Conservation (phyloP, 192 early-diverging fungal genomes). For the Obelidium mucronatum region DNA sequence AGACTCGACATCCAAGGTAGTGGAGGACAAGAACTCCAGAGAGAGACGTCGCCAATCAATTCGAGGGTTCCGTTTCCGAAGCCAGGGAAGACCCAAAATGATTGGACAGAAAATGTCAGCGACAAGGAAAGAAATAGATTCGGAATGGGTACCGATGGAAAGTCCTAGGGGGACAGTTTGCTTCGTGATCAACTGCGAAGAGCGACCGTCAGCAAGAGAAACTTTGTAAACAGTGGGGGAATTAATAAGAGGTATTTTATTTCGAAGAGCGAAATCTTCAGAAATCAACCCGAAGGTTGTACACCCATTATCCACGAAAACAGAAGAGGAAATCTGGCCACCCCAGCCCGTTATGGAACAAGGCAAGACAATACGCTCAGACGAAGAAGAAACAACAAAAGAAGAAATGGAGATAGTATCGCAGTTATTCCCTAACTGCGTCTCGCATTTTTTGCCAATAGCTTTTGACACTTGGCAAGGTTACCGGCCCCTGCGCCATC, state of each 20-base stretch:
- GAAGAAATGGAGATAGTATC: neutral
- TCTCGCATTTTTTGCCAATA: neutral
- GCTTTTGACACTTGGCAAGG: neutral
- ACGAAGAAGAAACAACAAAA: neutral
- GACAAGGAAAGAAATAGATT: slow-evolving; percentile 4
- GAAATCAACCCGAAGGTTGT: neutral
- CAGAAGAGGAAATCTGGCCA: neutral
- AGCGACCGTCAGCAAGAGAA: slow-evolving; percentile 4
- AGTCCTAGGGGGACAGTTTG: neutral
- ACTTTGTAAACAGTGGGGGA: slow-evolving; percentile 2
- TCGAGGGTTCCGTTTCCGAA: neutral
- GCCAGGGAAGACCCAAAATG: neutral
- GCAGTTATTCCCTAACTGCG: neutral
- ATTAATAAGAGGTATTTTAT: neutral
- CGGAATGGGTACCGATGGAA: neutral
- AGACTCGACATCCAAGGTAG: neutral
- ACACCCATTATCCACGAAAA: slow-evolving; percentile 14
- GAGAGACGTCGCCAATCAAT: neutral
- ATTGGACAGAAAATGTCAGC: slow-evolving; percentile 2
- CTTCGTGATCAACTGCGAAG: neutral
- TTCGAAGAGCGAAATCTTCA: neutral
- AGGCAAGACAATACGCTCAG: neutral
- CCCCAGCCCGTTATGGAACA: neutral
- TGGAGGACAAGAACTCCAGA: neutral
- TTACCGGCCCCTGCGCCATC: neutral